These are phyloP conservation scores for Yamadazyma aaseri DNA, from an alignment of 1,139 yeast species.

Conservation along the genomic window DNA sequence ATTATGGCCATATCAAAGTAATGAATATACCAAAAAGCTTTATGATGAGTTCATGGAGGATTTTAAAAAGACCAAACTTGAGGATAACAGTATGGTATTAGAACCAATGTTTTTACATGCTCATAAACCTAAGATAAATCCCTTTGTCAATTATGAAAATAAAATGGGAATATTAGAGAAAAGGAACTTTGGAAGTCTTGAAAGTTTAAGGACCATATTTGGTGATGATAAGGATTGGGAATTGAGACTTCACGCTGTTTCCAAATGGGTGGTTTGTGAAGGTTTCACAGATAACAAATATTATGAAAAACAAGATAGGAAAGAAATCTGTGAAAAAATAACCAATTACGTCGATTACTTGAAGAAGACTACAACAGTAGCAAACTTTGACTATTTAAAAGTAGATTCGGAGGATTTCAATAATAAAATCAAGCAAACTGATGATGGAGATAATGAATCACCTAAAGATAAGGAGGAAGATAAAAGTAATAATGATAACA, in stretches of 20 bases:
- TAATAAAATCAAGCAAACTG: neutral
- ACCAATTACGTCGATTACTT: slow-evolving; percentile 28
- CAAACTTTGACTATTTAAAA: neutral
- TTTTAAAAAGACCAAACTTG: slow-evolving; percentile 9
- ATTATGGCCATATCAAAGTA: slow-evolving; percentile 31
- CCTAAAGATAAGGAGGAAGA: neutral
- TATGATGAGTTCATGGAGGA: slow-evolving; percentile 21
- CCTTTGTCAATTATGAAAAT: slow-evolving; percentile 24
- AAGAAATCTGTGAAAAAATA: slow-evolving; percentile 24
- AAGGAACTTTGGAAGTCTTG: slow-evolving; percentile 24
- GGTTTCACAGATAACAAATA: slow-evolving; percentile 18
- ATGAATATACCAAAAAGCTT: slow-evolving; percentile 23
- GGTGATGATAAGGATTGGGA: slow-evolving; percentile 32
- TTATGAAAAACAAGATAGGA: slow-evolving; percentile 16
- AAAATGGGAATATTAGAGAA: slow-evolving; percentile 19
- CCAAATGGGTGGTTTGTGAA: slow-evolving; percentile 37
- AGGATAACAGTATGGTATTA: slow-evolving; percentile 18
- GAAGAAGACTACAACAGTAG: slow-evolving; percentile 15
- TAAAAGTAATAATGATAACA: neutral
- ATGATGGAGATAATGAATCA: neutral
- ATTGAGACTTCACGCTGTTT: slow-evolving; percentile 32
- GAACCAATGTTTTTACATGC: slow-evolving; percentile 38
- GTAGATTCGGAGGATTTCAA: neutral
- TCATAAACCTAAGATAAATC: slow-evolving; percentile 43
- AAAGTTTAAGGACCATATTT: slow-evolving; percentile 16